Evolutionary conservation across 306 rosid genomes (phyloP).

Genomic region (Trifolium dubium): DNA sequence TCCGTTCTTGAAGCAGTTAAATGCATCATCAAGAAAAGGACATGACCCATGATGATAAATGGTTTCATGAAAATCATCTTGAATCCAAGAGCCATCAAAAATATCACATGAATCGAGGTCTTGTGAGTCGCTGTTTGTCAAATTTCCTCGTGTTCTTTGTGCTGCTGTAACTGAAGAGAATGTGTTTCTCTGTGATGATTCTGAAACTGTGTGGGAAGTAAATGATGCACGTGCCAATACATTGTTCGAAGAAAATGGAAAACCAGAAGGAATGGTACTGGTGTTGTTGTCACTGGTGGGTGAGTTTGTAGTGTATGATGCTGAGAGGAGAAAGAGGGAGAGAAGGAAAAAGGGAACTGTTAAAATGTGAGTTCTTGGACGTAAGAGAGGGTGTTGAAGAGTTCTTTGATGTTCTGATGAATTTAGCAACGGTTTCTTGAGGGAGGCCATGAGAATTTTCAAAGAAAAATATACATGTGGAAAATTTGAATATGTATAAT

Average conservation of each 20-base stretch:
- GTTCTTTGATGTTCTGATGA: conserved; percentile 38
- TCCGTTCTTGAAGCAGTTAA: conserved; percentile 55
- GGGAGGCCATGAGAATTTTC: conserved; percentile 30
- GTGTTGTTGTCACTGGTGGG: background rate
- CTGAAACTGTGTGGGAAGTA: background rate
- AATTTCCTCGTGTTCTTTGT: background rate
- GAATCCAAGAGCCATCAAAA: conserved; percentile 48
- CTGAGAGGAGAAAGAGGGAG: conserved; percentile 44
- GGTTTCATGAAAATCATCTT: conserved; percentile 16
- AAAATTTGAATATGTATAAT: background rate
- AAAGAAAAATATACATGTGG: background rate
- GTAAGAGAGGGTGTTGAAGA: conserved; percentile 34
- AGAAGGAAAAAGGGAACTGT: conserved; percentile 38
- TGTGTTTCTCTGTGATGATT: background rate
- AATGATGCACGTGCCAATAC: background rate
- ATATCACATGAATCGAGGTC: conserved; percentile 49
- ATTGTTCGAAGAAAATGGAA: conserved; percentile 3
- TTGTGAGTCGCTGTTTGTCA: background rate
- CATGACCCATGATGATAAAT: conserved; percentile 39
- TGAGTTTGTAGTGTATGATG: conserved; percentile 30
- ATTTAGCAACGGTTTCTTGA: conserved; percentile 37
- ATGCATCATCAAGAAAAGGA: conserved; percentile 47
- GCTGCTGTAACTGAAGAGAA: conserved; percentile 41
- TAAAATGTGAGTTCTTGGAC: conserved; percentile 48
- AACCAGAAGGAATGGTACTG: background rate